These are phyloP conservation scores for Aschersonia sp. DNA, from an alignment of 2,329 filamentous ascomycete genomes.

Conservation along the genomic window DNA sequence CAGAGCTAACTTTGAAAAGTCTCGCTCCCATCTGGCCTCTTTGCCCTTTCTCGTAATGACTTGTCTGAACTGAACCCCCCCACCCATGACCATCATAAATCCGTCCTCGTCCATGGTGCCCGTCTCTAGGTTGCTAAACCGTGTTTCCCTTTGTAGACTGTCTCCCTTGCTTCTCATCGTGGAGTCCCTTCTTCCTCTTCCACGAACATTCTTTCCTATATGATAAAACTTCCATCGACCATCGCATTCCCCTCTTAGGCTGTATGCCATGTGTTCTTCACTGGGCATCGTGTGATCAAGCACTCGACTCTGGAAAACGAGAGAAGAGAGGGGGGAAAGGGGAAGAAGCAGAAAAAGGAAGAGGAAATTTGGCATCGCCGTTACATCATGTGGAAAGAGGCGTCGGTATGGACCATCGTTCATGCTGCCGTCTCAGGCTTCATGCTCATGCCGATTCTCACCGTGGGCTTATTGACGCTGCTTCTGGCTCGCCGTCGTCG, in stretches of 20 bases:
- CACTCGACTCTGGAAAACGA: no score
- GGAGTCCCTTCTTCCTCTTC: background rate
- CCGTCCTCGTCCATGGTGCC: background rate
- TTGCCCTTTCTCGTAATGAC: constrained; percentile 3
- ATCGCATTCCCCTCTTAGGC: background rate
- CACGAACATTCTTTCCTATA: background rate
- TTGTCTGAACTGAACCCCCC: background rate
- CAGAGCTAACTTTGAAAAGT: background rate
- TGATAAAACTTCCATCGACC: background rate
- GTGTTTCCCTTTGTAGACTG: background rate
- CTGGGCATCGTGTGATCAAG: background rate
- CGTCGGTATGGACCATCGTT: constrained; percentile 4
- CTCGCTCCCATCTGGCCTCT: background rate
- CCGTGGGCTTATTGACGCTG: constrained; percentile 2
- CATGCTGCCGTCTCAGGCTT: constrained; percentile 4
- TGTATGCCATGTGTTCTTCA: background rate
- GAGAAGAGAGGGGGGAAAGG: no score
- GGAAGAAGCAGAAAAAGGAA: no score
- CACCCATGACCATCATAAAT: background rate
- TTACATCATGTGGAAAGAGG: constrained; percentile 1
- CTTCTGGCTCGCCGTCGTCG: constrained; percentile 1
- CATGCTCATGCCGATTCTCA: constrained; percentile 2
- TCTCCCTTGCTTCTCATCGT: background rate
- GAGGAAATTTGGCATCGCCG: no score
- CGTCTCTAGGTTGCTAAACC: background rate